Evolutionary conservation across 306 rosid species (phyloP), one percentile per base, ranked within the genome.

Genomic region (Lagenaria siceraria): DNA sequence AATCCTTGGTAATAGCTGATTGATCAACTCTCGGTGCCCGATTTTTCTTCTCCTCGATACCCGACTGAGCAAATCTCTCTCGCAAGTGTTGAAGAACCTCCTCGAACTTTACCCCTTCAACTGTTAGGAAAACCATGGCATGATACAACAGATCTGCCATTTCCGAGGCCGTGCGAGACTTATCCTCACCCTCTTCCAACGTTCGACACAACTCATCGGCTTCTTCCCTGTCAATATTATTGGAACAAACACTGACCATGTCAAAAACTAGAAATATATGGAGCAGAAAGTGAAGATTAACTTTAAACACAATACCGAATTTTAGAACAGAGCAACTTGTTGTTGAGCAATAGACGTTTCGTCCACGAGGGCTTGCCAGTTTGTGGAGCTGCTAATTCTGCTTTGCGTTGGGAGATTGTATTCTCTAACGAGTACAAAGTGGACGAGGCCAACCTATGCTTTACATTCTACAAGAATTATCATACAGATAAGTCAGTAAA

Each of bases 61-160:
- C 97, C 8, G 92, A 92, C 83, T 91, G 91, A 40, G 97, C 90
- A 84, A 92, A 90, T 79, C 97, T 86, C 78, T 79, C 83, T 8
- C 94, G 87, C 51, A 92, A 86, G 80, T 87, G 84, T 80, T 87
- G 86, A 77, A 95, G 49, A 80, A 95, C 97, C 75, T 92, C 96
- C 92, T 95, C 96, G 49, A 95, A 78, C 56, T 89, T 87, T 60
- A 89, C 98, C 75, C 80, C 96, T 84, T 86, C 85, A 14, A 70
- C 49, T 40, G 92, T 90, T 75, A 92, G 74, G 49, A 90, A 79
- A 84, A 90, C 97, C 93, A 92, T 87, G 71, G 90, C 81, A 77
- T 95, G 98, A 46, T 92, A 95, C 60, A 90, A 82, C 68, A 95
- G 89, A 80, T 95, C 96, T 25, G 88, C 98, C 90, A 89, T 87